Percentiles rank a stretch among this genome's conserved stretches.
Evolutionary conservation across 306 rosid species (phyloP).

Genomic region (Prunus armeniaca): DNA sequence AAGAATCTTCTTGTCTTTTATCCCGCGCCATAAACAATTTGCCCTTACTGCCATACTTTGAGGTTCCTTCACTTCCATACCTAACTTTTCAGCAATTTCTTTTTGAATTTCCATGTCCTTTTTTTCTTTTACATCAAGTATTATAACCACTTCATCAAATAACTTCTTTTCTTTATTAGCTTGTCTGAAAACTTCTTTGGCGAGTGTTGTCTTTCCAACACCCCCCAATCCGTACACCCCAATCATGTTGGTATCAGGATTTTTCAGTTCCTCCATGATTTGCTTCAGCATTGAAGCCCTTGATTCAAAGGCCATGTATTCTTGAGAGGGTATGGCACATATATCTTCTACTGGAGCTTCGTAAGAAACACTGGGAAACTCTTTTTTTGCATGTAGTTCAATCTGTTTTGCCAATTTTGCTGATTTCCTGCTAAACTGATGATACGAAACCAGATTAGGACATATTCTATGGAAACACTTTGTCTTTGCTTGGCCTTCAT

Average conservation of each 20-base stretch:
- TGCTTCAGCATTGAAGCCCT: not conserved
- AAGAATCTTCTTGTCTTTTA: constrained; percentile 6
- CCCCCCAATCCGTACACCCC: constrained; percentile 8
- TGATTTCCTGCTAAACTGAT: not conserved
- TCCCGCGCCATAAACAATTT: not conserved
- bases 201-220: not conserved
- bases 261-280: not conserved
- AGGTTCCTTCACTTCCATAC: constrained; percentile 8
- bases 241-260: not conserved
- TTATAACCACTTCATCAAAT: not conserved
- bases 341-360: not conserved
- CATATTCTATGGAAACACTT: not conserved
- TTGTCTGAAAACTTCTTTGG: not conserved
- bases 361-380: not conserved
- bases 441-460: not conserved
- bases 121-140: not conserved
- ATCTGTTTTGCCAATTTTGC: not conserved
- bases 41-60: not conserved
- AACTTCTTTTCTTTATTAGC: not conserved
- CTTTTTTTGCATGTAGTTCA: too few species aligned
- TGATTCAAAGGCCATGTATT: not conserved
- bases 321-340: too few species aligned
- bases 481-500: not conserved
- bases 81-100: constrained; percentile 16
- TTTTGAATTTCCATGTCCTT: constrained; percentile 8